Conservation (phyloP, 192 early-diverging fungal genomes). For the Lunasporangiospora selenospora region DNA sequence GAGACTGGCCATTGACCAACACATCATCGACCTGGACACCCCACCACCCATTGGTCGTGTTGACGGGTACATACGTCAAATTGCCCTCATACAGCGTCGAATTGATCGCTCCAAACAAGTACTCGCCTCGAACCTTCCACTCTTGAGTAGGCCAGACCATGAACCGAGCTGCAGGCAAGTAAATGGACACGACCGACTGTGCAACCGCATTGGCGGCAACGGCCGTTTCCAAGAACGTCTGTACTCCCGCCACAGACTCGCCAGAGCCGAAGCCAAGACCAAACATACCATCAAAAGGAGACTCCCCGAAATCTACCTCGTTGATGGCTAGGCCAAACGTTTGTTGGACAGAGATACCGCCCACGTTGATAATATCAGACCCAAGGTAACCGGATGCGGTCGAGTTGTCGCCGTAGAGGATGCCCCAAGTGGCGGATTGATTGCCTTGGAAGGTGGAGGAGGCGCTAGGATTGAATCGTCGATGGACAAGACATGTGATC, state of each 20-base stretch:
- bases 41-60: conserved; percentile 58
- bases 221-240: conserved; percentile 61
- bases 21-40: conserved; percentile 53
- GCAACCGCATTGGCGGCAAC: conserved; percentile 56
- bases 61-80: conserved; percentile 60
- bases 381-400: conserved; percentile 48
- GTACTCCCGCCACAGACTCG: conserved; percentile 38
- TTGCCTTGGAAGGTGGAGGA: conserved; percentile 57
- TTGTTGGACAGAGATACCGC: conserved; percentile 63
- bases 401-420: conserved; percentile 69
- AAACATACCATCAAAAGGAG: conserved; percentile 65
- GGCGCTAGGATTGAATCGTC: conserved; percentile 47
- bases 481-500: conserved; percentile 48
- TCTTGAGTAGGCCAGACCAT: no score
- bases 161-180: conserved; percentile 56
- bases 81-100: conserved; percentile 49
- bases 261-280: conserved; percentile 65
- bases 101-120: conserved; percentile 61
- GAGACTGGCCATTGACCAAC: conserved; percentile 28
- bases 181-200: conserved; percentile 66
- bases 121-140: no score
- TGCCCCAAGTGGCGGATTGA: conserved; percentile 60
- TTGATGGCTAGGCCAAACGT: conserved; percentile 64
- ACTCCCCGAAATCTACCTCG: conserved; percentile 61
- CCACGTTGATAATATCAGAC: conserved; percentile 63